Evolutionary conservation across 2,329 filamentous ascomycete genomes (phyloP), one percentile per base, ranked within the genome.

Genomic region (Knoxdaviesia capensis): DNA sequence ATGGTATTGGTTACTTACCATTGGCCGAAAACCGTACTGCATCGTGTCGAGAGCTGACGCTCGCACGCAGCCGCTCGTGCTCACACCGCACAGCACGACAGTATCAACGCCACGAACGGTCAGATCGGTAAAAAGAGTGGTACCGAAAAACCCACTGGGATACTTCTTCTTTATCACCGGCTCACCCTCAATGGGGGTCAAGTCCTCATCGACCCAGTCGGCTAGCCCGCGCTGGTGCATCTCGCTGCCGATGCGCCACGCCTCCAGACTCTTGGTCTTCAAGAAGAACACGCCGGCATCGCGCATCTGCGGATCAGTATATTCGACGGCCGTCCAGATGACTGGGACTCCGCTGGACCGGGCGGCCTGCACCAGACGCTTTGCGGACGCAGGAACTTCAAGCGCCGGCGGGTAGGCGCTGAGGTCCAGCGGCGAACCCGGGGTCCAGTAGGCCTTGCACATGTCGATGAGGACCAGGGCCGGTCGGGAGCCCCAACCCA

Each of bases 401-500:
- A 51, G 54, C 11, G 55, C 55, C 9, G 54, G 53, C 10, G 58
- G 52, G 48, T 65, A 56, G 5, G 51, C 50, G n/a, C 52, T 52
- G 29, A 57, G 55, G 41, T 59, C 56, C n/a, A 67, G 53, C 3
- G 60, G 60, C 34, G 61, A 65, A 3, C 53, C 56, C 29, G 54
- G 48, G 5, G 53, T 55, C 59, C 60, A 66, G 50, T 66, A 65
- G 9, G 61, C 62, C 34, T 56, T 60, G 51, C 62, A 66, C 35
- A 66, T 61, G 48, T 66, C 63, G 51, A 66, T 57, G 30, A 66
- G 49, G 39, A 67, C 49, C 3, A 66, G 54, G 28, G 58, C 63
- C 5, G 62, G 61, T 5, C 51, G 54, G 20, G 41, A 43, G 34
- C 62, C 63, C 62, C 62, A 66, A 45, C 61, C 61, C 50, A 66